Evolutionary conservation across 345 rosid species (phyloP).

Genomic region (Rubroshorea leprosula): DNA sequence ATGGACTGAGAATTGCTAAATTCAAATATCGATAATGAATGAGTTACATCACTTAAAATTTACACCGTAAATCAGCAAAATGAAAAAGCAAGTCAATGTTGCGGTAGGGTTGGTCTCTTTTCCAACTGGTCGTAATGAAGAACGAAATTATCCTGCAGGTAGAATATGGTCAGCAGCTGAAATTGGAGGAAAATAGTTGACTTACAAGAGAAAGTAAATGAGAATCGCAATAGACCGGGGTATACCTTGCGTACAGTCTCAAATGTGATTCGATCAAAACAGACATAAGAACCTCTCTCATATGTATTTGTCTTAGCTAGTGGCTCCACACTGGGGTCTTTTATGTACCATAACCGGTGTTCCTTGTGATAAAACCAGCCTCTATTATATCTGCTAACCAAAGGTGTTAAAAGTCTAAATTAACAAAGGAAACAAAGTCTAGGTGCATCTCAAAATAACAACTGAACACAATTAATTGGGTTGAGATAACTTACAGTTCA

Average conservation of each 20-base stretch:
- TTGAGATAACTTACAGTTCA: slow-evolving; percentile 70
- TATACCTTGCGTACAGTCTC: slow-evolving; percentile 76
- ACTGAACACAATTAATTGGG: background rate
- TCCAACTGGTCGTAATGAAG: slow-evolving; percentile 74
- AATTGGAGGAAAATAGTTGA: background rate
- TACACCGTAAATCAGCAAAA: slow-evolving; percentile 40
- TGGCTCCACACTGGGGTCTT: slow-evolving; percentile 50
- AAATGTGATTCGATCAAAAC: slow-evolving; percentile 75
- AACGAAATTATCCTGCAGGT: slow-evolving; percentile 75
- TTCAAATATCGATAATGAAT: slow-evolving; percentile 27
- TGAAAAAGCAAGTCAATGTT: slow-evolving; percentile 42
- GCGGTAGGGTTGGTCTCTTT: slow-evolving; percentile 86
- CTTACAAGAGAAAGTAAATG: background rate
- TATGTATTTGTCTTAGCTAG: slow-evolving; percentile 59
- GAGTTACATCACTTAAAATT: slow-evolving; percentile 34
- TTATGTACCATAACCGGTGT: slow-evolving; percentile 60
- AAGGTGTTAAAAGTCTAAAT: slow-evolving; percentile 6
- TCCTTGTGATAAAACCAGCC: slow-evolving; percentile 98
- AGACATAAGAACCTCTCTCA: slow-evolving; percentile 89
- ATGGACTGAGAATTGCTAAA: slow-evolving; percentile 15
- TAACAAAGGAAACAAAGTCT: background rate
- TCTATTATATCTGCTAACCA: slow-evolving; percentile 62
- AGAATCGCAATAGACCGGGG: background rate
- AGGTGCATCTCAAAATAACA: background rate
- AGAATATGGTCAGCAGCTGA: slow-evolving; percentile 7